Evolutionary conservation across 495 filamentous ascomycete genomes (phyloP).

Genomic region (Collariella sp.): DNA sequence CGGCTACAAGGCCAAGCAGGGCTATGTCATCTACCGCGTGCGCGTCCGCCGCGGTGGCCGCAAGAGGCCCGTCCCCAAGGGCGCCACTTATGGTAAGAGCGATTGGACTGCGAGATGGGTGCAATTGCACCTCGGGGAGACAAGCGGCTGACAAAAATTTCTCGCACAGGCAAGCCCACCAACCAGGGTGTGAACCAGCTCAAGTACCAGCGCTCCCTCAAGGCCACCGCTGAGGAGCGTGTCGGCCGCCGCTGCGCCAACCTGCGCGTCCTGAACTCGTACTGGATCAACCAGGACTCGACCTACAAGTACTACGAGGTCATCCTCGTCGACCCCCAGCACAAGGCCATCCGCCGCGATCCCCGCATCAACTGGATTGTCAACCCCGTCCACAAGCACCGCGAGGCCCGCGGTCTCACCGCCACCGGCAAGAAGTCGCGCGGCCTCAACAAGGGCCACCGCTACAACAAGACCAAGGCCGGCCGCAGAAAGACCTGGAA

Average conservation of each 20-base stretch:
- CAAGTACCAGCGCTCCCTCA: constrained; percentile 99
- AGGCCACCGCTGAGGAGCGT: constrained; percentile 97
- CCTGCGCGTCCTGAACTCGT: constrained; percentile 97
- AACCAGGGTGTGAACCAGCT: constrained; percentile 99
- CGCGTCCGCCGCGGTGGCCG: constrained; percentile 95
- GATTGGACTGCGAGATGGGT: neutral
- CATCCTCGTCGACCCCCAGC: constrained; percentile 98
- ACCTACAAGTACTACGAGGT: constrained; percentile 99
- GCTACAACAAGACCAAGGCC: constrained; percentile 93
- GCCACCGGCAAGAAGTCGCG: constrained; percentile 98
- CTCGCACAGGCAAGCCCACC: constrained; percentile 82
- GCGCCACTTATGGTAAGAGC: constrained; percentile 88
- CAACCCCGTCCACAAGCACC: constrained; percentile 99
- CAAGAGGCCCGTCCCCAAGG: constrained; percentile 93
- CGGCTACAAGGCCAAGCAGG: constrained; percentile 99
- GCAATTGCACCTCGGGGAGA: neutral
- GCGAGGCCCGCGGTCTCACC: constrained; percentile 92
- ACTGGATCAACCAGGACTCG: constrained; percentile 99
- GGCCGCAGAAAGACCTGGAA: constrained; percentile 99
- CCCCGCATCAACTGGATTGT: constrained; percentile 99
- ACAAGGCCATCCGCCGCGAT: constrained; percentile 99
- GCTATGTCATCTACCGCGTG: constrained; percentile 99
- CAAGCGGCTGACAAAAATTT: constrained; percentile 13
- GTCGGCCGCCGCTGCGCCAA: constrained; percentile 98
- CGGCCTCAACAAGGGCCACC: constrained; percentile 96